Evolutionary conservation across 345 rosid species (phyloP).

Genomic region (Hypericum androsaemum): DNA sequence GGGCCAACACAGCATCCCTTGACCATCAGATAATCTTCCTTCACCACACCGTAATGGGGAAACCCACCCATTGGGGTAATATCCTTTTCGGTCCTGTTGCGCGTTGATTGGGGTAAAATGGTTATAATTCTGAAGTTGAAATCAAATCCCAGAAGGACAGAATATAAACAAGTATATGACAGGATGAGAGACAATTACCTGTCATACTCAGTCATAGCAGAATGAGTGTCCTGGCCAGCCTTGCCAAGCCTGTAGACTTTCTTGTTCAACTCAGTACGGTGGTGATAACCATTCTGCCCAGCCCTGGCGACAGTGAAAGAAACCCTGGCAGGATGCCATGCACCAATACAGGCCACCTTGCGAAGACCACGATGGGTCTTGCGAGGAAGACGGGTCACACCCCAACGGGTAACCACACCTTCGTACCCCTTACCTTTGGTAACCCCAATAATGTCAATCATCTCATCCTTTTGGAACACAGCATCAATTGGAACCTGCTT

Average conservation of each 20-base stretch:
- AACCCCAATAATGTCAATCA: conserved; percentile 76
- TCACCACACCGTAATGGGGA: conserved; percentile 74
- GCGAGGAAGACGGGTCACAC: conserved; percentile 82
- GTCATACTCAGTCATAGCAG: conserved; percentile 74
- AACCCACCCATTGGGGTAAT: conserved; percentile 79
- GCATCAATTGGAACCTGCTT: conserved; percentile 70
- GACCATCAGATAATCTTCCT: conserved; percentile 61
- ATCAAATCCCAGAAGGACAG: too few species aligned
- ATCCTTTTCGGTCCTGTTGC: conserved; percentile 68
- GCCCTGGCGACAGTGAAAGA: conserved; percentile 89
- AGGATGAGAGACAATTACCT: conserved; percentile 24
- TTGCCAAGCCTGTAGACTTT: conserved; percentile 75
- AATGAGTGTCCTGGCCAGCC: conserved; percentile 48
- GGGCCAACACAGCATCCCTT: conserved; percentile 87
- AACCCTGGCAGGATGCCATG: conserved; percentile 97
- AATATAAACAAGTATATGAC: too few species aligned
- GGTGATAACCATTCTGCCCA: conserved; percentile 92
- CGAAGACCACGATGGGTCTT: conserved; percentile 90
- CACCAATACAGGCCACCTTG: conserved; percentile 91
- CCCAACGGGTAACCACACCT: conserved; percentile 93
- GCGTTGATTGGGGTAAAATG: not conserved
- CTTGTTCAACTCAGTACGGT: conserved; percentile 87
- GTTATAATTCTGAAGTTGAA: too few species aligned
- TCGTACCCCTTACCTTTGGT: conserved; percentile 88
- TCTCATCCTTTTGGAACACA: conserved; percentile 81